Evolutionary conservation across 2,329 filamentous ascomycete genomes (phyloP), one percentile per base, ranked within the genome.

Genomic region (Alternaria conjuncta): DNA sequence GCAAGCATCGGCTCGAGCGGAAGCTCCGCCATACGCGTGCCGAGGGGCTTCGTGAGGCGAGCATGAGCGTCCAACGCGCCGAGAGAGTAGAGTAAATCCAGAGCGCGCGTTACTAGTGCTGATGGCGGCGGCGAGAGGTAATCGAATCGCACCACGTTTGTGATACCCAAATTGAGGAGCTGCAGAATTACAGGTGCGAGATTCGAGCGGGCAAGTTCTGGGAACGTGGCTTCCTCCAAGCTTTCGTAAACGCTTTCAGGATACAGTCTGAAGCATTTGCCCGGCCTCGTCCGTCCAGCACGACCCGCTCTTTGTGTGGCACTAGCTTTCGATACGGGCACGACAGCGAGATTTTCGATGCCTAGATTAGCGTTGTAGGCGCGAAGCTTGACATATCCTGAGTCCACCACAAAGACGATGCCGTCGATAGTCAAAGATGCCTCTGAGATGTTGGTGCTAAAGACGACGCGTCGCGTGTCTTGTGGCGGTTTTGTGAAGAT

Each of bases 1-100:
- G 91, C 93, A 87, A 97, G 96, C 93, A 97, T 97, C 0, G 96
- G 96, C 71, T 97, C 93, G 8, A 98, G 88, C 0, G 94, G 92
- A 46, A 99, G 84, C 78, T 98, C 95, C 0, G 96, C 95, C 94
- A 98, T 97, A 46, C 93, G 88, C 64, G 88, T 85, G 1, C 96
- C 96, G n/a, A 97, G 84, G 0, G 96, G 94, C 70, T 88, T 90
- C 3, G 95, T 97, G 26, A 99, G 87, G 76, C 95, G 96, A 13
- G 94, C 94, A 75, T 97, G 95, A 56, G 92, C 89, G 73, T 98
- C 94, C 12, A 99, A 82, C 0, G 94, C 94, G 7, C 94, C 94
- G 6, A 98, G 83, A 0, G 93, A 92, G 78, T 91, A 97, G 5
- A 99, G 86, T 4, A 97, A 84, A 79, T 98, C 95, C 2, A 97